Evolutionary conservation across 139 green algal genomes (phyloP).

Genomic region (Chlamydomonas urium): DNA sequence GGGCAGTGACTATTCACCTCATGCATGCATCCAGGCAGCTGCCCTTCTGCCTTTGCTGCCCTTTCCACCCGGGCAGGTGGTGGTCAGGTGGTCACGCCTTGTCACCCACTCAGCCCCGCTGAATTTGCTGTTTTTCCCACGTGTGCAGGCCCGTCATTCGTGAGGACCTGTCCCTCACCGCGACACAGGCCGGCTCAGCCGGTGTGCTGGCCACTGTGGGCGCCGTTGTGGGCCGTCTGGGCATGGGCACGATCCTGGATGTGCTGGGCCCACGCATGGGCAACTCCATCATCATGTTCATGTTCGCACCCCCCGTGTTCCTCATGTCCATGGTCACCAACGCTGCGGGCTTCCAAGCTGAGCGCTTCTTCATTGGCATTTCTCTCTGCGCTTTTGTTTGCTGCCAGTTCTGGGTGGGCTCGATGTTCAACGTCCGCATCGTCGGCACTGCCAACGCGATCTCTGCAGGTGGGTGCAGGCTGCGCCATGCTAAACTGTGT

Average conservation of each 20-base stretch:
- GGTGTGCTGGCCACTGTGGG: constrained; percentile 66
- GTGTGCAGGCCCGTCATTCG: constrained; percentile 77
- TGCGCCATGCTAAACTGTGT: constrained; percentile 53
- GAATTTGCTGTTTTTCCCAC: no score
- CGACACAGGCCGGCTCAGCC: constrained; percentile 30
- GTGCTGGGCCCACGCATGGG: constrained; percentile 65
- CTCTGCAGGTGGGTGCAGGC: no score
- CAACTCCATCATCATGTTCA: constrained; percentile 50
- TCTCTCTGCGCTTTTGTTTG: constrained; percentile 73
- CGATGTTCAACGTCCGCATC: constrained; percentile 86
- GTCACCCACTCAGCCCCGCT: no score
- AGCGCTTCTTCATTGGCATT: constrained; percentile 79
- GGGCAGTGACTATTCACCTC: no score
- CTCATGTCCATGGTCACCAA: constrained; percentile 61
- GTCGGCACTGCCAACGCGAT: constrained; percentile 89
- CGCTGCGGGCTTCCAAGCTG: constrained; percentile 25
- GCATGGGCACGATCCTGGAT: constrained; percentile 74
- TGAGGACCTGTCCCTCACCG: constrained; percentile 75
- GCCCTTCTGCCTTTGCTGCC: no score
- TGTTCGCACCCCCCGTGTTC: constrained; percentile 65
- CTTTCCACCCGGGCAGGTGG: no score
- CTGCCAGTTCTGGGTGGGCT: constrained; percentile 83
- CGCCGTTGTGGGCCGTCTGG: constrained; percentile 56
- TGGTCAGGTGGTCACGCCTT: no score
- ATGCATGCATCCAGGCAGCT: no score